phyloP scores from a whole-genome alignment of 352 stramenopile species.

The Phytophthora megakarya region DNA sequence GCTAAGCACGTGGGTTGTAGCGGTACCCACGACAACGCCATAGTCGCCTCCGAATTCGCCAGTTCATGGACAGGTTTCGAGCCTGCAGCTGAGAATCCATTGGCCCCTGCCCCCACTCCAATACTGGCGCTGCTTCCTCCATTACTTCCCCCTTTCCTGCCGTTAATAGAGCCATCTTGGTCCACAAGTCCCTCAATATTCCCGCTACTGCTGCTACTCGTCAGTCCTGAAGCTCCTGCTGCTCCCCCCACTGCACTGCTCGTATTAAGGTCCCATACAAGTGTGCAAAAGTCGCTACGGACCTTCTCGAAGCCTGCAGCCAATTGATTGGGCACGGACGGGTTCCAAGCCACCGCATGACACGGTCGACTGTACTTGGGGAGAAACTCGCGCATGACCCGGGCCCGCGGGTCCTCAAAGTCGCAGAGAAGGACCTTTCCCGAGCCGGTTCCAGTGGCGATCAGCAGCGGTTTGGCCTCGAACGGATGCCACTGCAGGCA shows the following conservation, averaged over 20 bases:
- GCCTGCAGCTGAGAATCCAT: constrained; percentile 35
- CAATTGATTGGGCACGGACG: constrained; percentile 72
- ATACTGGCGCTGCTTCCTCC: constrained; percentile 22
- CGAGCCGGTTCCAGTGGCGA: constrained; percentile 71
- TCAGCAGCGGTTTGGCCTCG: constrained; percentile 70
- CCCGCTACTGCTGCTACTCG: constrained; percentile 24
- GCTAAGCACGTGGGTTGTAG: constrained; percentile 78
- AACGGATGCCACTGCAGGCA: constrained; percentile 87
- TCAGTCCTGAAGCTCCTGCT: constrained; percentile 9
- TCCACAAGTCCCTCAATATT: constrained; percentile 41
- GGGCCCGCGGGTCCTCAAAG: constrained; percentile 70
- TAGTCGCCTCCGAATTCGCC: constrained; percentile 82
- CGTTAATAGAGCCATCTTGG: constrained; percentile 24
- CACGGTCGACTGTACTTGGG: constrained; percentile 86
- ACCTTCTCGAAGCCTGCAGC: constrained; percentile 88
- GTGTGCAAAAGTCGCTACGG: constrained; percentile 81
- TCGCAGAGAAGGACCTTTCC: constrained; percentile 87
- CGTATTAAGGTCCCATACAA: constrained; percentile 85
- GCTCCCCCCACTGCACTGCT: constrained; percentile 19
- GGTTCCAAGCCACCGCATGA: constrained; percentile 87
- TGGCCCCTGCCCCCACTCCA: constrained; percentile 26
- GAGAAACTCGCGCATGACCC: constrained; percentile 71
- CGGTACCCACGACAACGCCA: constrained; percentile 86
- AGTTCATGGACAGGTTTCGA: constrained; percentile 80
- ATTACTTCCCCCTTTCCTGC: constrained; percentile 34